A percentile compares a stretch with the other conserved stretches of the same genome.
phyloP scores from a whole-genome alignment of 148 eudicot species.

The Pouteria glomerata region DNA sequence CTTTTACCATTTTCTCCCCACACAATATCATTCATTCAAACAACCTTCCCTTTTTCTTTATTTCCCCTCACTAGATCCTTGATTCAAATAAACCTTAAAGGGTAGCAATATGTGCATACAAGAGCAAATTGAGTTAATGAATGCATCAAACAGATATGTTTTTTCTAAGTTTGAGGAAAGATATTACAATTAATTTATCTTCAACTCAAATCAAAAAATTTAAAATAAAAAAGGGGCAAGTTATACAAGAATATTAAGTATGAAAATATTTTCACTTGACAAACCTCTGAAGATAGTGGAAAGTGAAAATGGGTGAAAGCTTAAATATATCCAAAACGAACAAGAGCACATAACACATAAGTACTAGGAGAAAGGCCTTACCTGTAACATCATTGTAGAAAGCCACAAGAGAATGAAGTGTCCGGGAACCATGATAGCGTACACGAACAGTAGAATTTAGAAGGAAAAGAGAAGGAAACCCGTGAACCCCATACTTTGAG shows the following conservation, averaged over 20 bases:
- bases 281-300: no score
- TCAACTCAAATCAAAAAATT: not conserved
- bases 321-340: not conserved
- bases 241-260: no score
- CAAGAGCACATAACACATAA: not conserved
- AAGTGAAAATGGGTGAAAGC: not conserved
- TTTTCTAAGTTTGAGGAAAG: not conserved
- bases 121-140: not conserved
- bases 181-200: not conserved
- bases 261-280: no score
- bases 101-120: no score
- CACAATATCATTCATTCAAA: no score
- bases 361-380: conserved; percentile 19
- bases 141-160: not conserved
- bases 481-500: conserved; percentile 89
- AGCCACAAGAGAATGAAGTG: conserved; percentile 55
- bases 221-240: not conserved
- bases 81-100: no score
- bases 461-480: conserved; percentile 84
- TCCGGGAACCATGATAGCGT: conserved; percentile 81
- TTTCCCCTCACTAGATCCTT: no score
- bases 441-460: conserved; percentile 78
- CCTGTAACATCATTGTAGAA: conserved; percentile 79
- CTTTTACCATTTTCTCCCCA: no score
- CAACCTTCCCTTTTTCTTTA: no score